phyloP scores from a whole-genome alignment of 2,329 filamentous ascomycete species.

The Ilyonectria mors-panacis region DNA sequence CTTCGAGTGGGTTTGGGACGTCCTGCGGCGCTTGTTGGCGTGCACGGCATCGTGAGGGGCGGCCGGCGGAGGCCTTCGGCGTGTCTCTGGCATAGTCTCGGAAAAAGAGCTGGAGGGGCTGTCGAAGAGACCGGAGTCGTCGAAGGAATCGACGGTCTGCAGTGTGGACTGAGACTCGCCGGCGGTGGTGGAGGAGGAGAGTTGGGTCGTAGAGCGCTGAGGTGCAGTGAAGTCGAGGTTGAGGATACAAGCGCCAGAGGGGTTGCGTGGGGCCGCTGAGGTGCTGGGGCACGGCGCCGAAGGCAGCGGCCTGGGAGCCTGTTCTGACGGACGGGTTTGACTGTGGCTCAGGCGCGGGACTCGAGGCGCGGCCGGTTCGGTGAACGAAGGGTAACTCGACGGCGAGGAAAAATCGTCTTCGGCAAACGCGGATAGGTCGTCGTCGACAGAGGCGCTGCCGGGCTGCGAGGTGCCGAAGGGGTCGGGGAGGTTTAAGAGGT shows the following conservation, averaged over 20 bases:
- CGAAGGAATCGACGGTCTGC: slow-evolving; percentile 49
- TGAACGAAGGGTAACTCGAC: slow-evolving; percentile 53
- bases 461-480: slow-evolving; percentile 20
- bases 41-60: slow-evolving; percentile 32
- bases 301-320: slow-evolving; percentile 42
- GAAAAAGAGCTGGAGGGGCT: slow-evolving; percentile 49
- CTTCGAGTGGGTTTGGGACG: slow-evolving; percentile 31
- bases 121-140: slow-evolving; percentile 46
- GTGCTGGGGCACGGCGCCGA: slow-evolving; percentile 30
- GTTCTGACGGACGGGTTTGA: slow-evolving; percentile 27
- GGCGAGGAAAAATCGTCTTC: slow-evolving; percentile 55
- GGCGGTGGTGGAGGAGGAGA: slow-evolving; percentile 41
- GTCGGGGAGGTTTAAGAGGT: slow-evolving; percentile 2
- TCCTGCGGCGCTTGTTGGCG: slow-evolving; percentile 48
- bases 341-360: neutral
- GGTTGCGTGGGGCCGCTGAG: slow-evolving; percentile 41
- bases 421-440: slow-evolving; percentile 46
- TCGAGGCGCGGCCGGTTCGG: slow-evolving; percentile 18
- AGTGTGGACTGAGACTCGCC: slow-evolving; percentile 47
- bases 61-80: slow-evolving; percentile 37
- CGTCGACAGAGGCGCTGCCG: slow-evolving; percentile 37
- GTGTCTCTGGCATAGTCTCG: slow-evolving; percentile 48
- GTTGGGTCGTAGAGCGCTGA: slow-evolving; percentile 41
- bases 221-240: slow-evolving; percentile 31
- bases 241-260: slow-evolving; percentile 39